Base-by-base conservation (phyloP, 2,329 filamentous ascomycete species). In the Aspergillus pseudoglaucus region DNA sequence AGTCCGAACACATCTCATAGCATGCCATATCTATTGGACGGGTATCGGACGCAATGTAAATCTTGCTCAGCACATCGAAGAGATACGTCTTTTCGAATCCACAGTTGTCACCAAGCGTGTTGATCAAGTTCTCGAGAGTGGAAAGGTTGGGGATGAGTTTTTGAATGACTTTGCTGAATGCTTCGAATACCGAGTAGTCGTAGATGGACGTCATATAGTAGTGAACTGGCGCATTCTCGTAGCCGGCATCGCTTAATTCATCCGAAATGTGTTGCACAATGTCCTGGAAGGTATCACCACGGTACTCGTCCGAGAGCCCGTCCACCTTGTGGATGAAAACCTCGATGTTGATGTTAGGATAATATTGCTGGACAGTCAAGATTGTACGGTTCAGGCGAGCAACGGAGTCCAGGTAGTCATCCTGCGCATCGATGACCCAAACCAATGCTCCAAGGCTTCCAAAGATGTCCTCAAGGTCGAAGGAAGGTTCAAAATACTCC, bases 321-420 rank as follows among this genome's bases (percentile, higher is more conserved):
- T 98, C 93, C 30, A 96, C 91, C 69, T 98, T 98, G 78, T 98
- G 93, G 59, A 98, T 95, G 69, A 98, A 97, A 44, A 98, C 91
- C 66, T 97, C 91, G 56, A 98, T 87, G 68, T 96, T 95, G 71
- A 97, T 93, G 63, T 88, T 85, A 2, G 91, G 90, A 64, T 95
- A 96, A 51, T 82, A 83, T 56, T 89, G 83, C 64, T 95, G 88
- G 1, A 98, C 81, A 55, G 89, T 88, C 49, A 96, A 76, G 53
- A 97, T 95, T 6, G 90, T 95, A 47, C 83, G 78, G 68, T 95
- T 95, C 23, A 98, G 81, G 7, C 88, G 84, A 46, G 83, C 82
- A 42, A 98, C 88, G 15, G 90, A 88, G 66, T 96, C 90, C 47
- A 95, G 81, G 64, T 97, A 98, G 67, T 98, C 93, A 64, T 98